Base-by-base conservation (phyloP, 176 grass and related monocot species). In the Eleusine indica region DNA sequence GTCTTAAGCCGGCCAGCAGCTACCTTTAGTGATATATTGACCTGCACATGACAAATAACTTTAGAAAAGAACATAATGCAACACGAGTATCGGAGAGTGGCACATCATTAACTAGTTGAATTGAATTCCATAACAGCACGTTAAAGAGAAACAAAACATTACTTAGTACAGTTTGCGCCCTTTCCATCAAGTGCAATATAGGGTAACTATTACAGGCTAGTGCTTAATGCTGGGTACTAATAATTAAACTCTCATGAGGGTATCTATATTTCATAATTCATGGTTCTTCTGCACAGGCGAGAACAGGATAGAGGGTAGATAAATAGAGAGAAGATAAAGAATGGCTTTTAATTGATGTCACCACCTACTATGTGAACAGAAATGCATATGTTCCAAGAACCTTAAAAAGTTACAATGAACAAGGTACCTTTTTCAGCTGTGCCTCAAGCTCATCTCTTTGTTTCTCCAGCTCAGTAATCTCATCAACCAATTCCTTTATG, bases 391-490 rank as follows among this genome's bases (percentile, higher is more conserved):
- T 74, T 74, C 17, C 47, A 60, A 19, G 52, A 48, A 73, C 60
- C 40, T 75, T 42, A 77, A 2, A 4, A 40, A 17, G 25, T 47
- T 41, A 84, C 0, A 39, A 46, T 44, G 78, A 52, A 66, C 81
- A 74, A 48, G 25, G 1, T 88, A 96, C 96, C 89, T 89, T 99
- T 82, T 89, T 90, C 77, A 96, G 62, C 91, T 96, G 89, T 78
- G 83, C 93, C 83, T 99, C 96, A 80, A 99, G 91, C 56, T 90
- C 88, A 79, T 96, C 85, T 63, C 87, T 89, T 84, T 96, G 93
- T 78, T 99, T 95, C 86, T 96, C 96, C 82, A 99, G 80, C 61
- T 61, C 75, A 88, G 85, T 83, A 90, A 99, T 96, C 81, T 99
- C 93, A 76, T 62, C 70, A 62, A 85, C 82, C 19, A 96, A 89